Percentiles rank a stretch among this genome's conserved stretches.
These are phyloP conservation scores for Ophiorrhiza pumila DNA, from an alignment of 257 asterid species.

Conservation along the genomic window DNA sequence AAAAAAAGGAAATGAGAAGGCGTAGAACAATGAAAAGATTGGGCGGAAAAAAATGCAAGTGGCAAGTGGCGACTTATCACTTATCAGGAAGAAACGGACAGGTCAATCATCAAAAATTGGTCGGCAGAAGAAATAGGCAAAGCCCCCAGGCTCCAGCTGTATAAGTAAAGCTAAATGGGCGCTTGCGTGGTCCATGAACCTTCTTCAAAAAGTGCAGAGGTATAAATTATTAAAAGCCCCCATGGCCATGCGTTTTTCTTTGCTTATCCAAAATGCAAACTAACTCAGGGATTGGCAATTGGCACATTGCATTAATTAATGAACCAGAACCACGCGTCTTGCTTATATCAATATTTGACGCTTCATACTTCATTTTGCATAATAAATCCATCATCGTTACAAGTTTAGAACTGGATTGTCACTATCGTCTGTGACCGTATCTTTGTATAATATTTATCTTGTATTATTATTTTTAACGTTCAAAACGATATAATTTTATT, in stretches of 20 bases:
- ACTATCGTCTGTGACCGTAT: too few relatives aligned
- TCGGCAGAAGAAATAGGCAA: neutral
- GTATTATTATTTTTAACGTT: too few relatives aligned
- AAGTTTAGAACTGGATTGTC: neutral
- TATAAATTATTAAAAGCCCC: too few relatives aligned
- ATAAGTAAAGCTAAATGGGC: too few relatives aligned
- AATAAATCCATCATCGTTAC: too few relatives aligned
- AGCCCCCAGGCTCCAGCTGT: neutral
- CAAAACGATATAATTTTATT: too few relatives aligned
- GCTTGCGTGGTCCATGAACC: neutral
- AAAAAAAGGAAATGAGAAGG: too few relatives aligned
- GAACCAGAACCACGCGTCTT: neutral
- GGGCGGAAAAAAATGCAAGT: neutral
- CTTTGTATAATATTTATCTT: too few relatives aligned
- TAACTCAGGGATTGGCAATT: neutral
- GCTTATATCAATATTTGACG: neutral
- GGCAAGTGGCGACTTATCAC: constrained; percentile 11
- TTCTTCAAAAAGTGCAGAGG: too few relatives aligned
- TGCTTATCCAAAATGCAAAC: neutral
- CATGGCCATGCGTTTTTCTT: neutral
- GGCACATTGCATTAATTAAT: neutral
- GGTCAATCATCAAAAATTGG: neutral
- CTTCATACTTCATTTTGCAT: too few relatives aligned
- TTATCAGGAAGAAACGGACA: constrained; percentile 11
- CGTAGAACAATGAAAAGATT: too few relatives aligned